These are phyloP conservation scores for Trichoderma sp. DNA, from an alignment of 2,329 filamentous ascomycete species.

Conservation along the genomic window DNA sequence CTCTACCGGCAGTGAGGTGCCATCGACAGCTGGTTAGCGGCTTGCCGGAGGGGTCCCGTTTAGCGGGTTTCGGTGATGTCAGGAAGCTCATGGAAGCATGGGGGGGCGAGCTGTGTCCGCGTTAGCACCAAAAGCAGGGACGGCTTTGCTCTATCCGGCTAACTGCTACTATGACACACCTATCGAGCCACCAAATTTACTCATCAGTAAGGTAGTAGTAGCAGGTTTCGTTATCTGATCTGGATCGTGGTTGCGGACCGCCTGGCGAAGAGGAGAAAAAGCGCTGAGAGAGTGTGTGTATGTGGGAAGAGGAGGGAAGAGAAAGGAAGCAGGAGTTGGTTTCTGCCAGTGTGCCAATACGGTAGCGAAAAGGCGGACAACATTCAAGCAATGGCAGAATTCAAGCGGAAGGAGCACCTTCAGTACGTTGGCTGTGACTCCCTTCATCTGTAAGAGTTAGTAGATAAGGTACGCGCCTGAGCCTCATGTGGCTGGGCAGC, in stretches of 20 bases:
- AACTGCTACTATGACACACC: neutral
- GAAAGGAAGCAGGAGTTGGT: neutral
- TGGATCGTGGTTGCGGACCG: neutral
- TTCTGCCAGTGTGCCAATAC: neutral
- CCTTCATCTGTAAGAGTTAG: neutral
- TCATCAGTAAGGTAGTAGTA: too few relatives aligned
- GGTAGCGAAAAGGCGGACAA: neutral
- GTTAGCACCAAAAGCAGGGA: neutral
- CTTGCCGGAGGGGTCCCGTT: conserved; percentile 13
- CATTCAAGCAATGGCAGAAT: neutral
- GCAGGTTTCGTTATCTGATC: too few relatives aligned
- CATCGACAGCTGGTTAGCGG: neutral
- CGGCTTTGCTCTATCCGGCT: conserved; percentile 6
- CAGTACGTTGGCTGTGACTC: too few relatives aligned
- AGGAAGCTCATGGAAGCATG: neutral
- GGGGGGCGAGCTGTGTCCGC: neutral
- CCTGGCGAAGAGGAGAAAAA: neutral
- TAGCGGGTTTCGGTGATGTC: conserved; percentile 21
- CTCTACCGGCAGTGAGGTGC: neutral
- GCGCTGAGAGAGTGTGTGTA: neutral
- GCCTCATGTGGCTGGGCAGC: conserved; percentile 15
- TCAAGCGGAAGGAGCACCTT: neutral
- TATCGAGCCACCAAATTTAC: neutral
- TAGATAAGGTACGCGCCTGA: neutral
- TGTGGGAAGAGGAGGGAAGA: neutral